Evolutionary conservation across 495 filamentous ascomycete genomes (phyloP).

Genomic region (Neurospora discreta): DNA sequence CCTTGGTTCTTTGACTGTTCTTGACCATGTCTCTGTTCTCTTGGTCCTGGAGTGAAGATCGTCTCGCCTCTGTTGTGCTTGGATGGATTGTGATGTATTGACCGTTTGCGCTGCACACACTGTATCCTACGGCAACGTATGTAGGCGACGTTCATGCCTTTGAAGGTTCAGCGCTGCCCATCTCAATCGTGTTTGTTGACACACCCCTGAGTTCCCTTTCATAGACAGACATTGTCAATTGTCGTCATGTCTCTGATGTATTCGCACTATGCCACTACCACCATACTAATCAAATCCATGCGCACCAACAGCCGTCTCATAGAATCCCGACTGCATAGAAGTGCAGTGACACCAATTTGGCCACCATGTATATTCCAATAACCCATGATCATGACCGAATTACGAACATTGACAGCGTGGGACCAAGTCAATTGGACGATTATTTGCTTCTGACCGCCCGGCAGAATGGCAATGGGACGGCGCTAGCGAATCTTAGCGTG

Average conservation of each 20-base stretch:
- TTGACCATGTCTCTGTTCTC: not conserved
- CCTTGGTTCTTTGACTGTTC: not conserved
- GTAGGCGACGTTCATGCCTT: not conserved
- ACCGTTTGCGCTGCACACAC: too few relatives aligned
- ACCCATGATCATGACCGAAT: not conserved
- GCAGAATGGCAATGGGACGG: constrained; percentile 8
- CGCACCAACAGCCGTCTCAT: not conserved
- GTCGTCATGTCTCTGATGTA: not conserved
- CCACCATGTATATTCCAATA: not conserved
- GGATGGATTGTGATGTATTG: not conserved
- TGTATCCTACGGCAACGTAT: not conserved
- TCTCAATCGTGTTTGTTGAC: not conserved
- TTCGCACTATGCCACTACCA: not conserved
- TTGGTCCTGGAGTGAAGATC: not conserved
- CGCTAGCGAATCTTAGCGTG: constrained; percentile 6
- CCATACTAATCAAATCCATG: not conserved
- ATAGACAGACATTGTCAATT: not conserved
- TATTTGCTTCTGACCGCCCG: constrained; percentile 4
- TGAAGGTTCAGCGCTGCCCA: not conserved
- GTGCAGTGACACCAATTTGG: not conserved
- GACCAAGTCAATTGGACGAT: not conserved
- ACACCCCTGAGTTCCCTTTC: not conserved
- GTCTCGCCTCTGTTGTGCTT: not conserved
- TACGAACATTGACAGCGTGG: not conserved
- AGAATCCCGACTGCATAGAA: not conserved